phyloP scores from a whole-genome alignment of 257 asterid species.

The Jacaranda copaia region DNA sequence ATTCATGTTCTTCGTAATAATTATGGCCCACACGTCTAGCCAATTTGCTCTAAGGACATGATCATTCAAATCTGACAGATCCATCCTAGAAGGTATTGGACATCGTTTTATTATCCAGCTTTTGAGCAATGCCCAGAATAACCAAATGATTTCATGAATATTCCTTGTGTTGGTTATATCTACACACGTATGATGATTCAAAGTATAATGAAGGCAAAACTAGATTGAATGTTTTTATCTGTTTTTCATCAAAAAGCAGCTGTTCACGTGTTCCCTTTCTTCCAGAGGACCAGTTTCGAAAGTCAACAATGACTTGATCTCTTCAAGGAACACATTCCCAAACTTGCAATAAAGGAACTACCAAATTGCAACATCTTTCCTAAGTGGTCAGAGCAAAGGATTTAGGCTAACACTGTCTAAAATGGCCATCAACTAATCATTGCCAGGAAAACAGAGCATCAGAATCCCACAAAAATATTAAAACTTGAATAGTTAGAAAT shows the following conservation, averaged over 20 bases:
- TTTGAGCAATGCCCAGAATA: too few relatives aligned
- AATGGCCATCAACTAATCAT: neutral
- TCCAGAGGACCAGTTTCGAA: neutral
- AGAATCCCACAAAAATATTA: neutral
- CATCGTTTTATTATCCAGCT: too few relatives aligned
- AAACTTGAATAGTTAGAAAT: neutral
- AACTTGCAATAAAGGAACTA: neutral
- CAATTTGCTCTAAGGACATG: too few relatives aligned
- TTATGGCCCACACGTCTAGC: too few relatives aligned
- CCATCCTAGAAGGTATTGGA: too few relatives aligned
- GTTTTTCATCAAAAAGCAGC: neutral
- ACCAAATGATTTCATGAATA: too few relatives aligned
- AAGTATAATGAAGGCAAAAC: too few relatives aligned
- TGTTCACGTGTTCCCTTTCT: neutral
- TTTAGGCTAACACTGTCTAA: neutral
- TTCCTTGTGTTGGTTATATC: too few relatives aligned
- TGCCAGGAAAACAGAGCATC: constrained; percentile 28
- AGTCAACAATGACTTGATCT: neutral
- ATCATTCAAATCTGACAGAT: too few relatives aligned
- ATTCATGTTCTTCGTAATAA: too few relatives aligned
- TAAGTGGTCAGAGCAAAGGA: neutral
- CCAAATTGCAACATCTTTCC: constrained; percentile 6
- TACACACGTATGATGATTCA: too few relatives aligned
- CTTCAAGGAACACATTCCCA: neutral
- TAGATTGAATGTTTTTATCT: neutral